A percentile compares a stretch with the other conserved stretches of the same genome.
Conservation (phyloP, 345 rosid genomes). For the Brassica nigra region DNA sequence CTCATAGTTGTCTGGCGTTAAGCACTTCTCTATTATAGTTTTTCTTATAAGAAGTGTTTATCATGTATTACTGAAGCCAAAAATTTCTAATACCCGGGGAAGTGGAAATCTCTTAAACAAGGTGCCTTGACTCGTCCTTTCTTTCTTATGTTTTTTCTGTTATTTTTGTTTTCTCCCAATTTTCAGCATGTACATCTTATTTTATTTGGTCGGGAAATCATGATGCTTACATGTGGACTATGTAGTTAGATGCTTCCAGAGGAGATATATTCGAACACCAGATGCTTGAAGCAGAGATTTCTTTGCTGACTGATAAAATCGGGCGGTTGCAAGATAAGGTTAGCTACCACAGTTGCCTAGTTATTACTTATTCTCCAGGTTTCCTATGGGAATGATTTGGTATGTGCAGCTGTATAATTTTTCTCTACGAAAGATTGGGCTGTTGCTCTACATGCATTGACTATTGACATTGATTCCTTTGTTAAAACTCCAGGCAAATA, state of each 20-base stretch:
- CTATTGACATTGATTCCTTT: not conserved
- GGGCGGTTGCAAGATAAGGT: conserved; percentile 73
- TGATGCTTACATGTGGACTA: conserved; percentile 11
- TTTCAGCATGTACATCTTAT: not conserved
- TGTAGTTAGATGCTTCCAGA: conserved; percentile 62
- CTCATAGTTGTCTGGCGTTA: conserved; percentile 8
- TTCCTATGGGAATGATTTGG: conserved; percentile 1
- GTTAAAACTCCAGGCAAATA: conserved; percentile 52
- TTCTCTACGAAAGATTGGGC: not conserved
- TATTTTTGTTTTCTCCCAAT: not conserved
- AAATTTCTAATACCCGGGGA: conserved; percentile 46
- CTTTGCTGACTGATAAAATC: conserved; percentile 66
- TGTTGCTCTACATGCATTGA: not conserved
- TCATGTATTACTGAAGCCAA: conserved; percentile 65
- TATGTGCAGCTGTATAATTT: not conserved
- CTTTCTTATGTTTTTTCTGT: not conserved
- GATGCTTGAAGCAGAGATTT: conserved; percentile 76
- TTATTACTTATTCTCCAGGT: conserved; percentile 3
- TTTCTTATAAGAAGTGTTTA: conserved; percentile 19
- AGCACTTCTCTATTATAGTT: not conserved
- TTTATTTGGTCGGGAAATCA: conserved; percentile 21
- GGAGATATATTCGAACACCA: conserved; percentile 68
- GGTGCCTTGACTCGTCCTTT: conserved; percentile 45
- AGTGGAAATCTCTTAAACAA: conserved; percentile 50
- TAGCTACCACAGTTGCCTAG: conserved; percentile 32